Conservation (phyloP, 257 asterid genomes). For the Ocimum tenuiflorum region DNA sequence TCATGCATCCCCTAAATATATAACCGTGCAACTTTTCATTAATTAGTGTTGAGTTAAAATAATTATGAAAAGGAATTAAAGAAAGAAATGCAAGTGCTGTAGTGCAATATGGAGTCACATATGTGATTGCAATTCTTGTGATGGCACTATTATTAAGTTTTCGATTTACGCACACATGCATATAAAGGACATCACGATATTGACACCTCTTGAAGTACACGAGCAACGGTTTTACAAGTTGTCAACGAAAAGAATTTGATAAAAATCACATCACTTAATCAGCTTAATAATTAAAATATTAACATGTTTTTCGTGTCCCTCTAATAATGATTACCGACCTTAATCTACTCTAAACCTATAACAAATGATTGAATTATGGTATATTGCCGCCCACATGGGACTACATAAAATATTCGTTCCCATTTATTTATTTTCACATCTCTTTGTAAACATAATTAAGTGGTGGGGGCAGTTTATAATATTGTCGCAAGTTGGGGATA, state of each 20-base stretch:
- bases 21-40: too few species aligned
- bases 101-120: background rate
- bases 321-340: constrained; percentile 27
- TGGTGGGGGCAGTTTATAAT: constrained; percentile 45
- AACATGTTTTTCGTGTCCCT: constrained; percentile 13
- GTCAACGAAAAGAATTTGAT: constrained; percentile 8
- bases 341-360: constrained; percentile 34
- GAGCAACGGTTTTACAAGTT: background rate
- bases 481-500: constrained; percentile 41
- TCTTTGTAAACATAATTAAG: constrained; percentile 16
- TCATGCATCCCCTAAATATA: too few species aligned
- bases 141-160: too few species aligned
- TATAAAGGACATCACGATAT: background rate
- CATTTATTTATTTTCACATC: background rate
- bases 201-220: constrained; percentile 7
- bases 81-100: background rate
- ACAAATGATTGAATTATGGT: constrained; percentile 26
- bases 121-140: too few species aligned
- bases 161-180: too few species aligned
- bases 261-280: constrained; percentile 6
- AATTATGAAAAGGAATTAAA: too few species aligned
- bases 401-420: constrained; percentile 12
- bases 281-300: background rate
- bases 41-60: background rate
- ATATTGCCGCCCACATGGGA: constrained; percentile 50